These are phyloP conservation scores for Arachnomyces sp. DNA, from an alignment of 2,329 filamentous ascomycete genomes.

Conservation along the genomic window DNA sequence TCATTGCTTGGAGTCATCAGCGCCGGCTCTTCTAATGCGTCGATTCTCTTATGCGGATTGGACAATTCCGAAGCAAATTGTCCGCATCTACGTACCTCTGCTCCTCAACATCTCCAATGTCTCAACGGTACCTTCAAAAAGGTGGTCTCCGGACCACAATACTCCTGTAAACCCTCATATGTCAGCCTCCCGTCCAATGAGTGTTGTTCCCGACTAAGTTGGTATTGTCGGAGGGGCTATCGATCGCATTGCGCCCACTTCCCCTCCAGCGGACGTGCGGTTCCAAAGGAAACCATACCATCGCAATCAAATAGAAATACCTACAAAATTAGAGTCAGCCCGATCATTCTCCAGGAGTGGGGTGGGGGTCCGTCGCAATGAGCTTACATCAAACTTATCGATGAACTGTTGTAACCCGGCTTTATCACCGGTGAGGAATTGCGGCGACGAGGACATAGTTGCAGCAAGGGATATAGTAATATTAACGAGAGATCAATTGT, in stretches of 20 bases:
- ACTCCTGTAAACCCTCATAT: constrained; percentile 56
- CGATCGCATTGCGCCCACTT: no score
- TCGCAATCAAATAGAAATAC: constrained; percentile 95
- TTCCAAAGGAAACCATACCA: constrained; percentile 49
- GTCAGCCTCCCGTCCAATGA: no score
- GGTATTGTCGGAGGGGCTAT: no score
- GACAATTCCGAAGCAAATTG: not conserved
- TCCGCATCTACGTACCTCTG: constrained; percentile 53
- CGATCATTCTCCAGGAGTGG: not conserved
- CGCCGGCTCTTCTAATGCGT: no score
- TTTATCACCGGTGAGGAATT: constrained; percentile 70
- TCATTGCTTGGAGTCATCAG: constrained; percentile 4
- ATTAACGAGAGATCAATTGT: no score
- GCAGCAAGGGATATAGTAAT: no score
- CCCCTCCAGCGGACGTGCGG: no score
- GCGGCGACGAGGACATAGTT: constrained; percentile 18
- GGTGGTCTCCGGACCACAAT: constrained; percentile 87
- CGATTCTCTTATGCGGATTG: not conserved
- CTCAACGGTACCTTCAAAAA: constrained; percentile 78
- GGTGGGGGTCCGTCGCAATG: not conserved
- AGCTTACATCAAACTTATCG: constrained; percentile 80
- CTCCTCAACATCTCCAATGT: constrained; percentile 74
- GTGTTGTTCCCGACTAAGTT: no score
- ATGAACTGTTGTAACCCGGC: constrained; percentile 73
- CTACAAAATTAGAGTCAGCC: constrained; percentile 39